Evolutionary conservation across 1,284 basidiomycete genomes (phyloP).

Genomic region (Malassezia arunalokei): DNA sequence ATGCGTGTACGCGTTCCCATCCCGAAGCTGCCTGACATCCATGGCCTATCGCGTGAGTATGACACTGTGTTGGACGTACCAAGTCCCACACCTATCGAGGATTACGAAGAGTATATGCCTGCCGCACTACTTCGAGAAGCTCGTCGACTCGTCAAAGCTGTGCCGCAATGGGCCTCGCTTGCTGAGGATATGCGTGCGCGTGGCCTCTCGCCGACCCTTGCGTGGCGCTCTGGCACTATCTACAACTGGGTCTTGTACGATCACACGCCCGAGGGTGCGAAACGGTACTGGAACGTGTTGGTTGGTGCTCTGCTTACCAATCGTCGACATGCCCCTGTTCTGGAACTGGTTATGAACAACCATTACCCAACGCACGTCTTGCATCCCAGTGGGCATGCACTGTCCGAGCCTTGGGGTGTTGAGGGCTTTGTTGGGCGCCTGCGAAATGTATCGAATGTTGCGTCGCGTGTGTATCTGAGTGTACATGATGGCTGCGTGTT

Average conservation of each 20-base stretch:
- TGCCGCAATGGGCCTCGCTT: slow-evolving; percentile 57
- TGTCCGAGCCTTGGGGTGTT: slow-evolving; percentile 61
- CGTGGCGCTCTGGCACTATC: slow-evolving; percentile 60
- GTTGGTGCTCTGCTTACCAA: slow-evolving; percentile 56
- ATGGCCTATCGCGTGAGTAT: slow-evolving; percentile 1
- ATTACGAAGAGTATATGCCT: neutral
- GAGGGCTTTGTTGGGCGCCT: slow-evolving; percentile 66
- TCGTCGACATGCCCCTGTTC: slow-evolving; percentile 18
- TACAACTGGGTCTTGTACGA: slow-evolving; percentile 71
- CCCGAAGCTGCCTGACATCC: slow-evolving; percentile 40
- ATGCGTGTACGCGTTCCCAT: slow-evolving; percentile 58
- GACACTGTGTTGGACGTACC: neutral
- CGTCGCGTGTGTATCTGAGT: slow-evolving; percentile 58
- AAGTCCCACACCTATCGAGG: neutral
- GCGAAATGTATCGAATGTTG: slow-evolving; percentile 55
- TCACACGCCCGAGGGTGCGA: slow-evolving; percentile 54
- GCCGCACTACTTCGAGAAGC: neutral
- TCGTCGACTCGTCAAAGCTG: slow-evolving; percentile 51
- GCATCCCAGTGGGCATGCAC: slow-evolving; percentile 52
- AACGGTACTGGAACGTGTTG: slow-evolving; percentile 61
- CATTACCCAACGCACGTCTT: slow-evolving; percentile 56
- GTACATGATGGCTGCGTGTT: slow-evolving; percentile 65
- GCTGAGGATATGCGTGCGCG: slow-evolving; percentile 52
- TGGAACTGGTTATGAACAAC: slow-evolving; percentile 61
- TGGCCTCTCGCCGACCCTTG: slow-evolving; percentile 59